Percentiles rank a stretch among this genome's conserved stretches.
Conservation (phyloP, 352 stramenopile species). For the Globisporangium barbulae region DNA sequence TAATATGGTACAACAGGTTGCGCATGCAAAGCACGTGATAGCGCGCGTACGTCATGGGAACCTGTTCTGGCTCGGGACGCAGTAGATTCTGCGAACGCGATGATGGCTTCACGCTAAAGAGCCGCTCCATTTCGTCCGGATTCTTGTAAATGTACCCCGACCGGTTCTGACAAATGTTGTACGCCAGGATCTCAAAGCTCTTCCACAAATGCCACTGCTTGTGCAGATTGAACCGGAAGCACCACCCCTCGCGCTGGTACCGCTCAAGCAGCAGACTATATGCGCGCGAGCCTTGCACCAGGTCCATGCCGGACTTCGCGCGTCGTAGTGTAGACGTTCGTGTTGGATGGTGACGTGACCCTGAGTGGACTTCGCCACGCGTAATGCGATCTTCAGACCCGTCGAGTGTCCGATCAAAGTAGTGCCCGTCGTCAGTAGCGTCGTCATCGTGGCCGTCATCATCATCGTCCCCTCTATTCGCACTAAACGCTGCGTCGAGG, state of each 20-base stretch:
- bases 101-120: conserved; percentile 54
- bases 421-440: conserved; percentile 26
- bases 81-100: conserved; percentile 10
- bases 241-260: conserved; percentile 78
- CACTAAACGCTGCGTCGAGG: conserved; percentile 1
- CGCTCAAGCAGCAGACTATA: conserved; percentile 73
- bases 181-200: conserved; percentile 84
- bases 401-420: conserved; percentile 22
- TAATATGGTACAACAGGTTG: conserved; percentile 81
- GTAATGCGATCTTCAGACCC: conserved; percentile 25
- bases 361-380: conserved; percentile 6
- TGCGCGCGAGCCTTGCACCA: conserved; percentile 64
- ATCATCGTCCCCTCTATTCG: conserved; percentile 1
- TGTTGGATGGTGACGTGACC: conserved; percentile 10
- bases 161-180: conserved; percentile 87
- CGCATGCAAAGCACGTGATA: conserved; percentile 86
- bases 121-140: conserved; percentile 70
- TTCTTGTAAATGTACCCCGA: conserved; percentile 90
- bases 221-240: conserved; percentile 72
- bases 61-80: conserved; percentile 21
- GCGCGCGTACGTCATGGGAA: conserved; percentile 59
- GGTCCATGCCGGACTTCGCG: conserved; percentile 67
- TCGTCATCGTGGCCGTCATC: conserved; percentile 10
- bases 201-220: conserved; percentile 88
- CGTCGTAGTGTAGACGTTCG: conserved; percentile 31